phyloP scores from a whole-genome alignment of 129 eudicot genomes.

The Tagetes erecta region DNA sequence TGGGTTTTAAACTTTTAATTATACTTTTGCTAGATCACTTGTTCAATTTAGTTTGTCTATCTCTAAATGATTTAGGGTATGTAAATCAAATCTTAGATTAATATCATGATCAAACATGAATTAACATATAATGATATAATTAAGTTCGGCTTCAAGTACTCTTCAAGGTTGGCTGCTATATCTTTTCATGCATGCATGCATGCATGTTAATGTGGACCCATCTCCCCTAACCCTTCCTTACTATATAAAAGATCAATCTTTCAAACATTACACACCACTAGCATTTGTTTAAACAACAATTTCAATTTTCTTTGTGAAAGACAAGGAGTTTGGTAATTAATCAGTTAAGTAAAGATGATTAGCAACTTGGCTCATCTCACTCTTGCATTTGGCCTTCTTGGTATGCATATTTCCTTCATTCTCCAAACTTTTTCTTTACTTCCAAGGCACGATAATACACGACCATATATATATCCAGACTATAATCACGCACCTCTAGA shows the following conservation, averaged over 20 bases:
- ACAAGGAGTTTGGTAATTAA: not conserved
- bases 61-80: not conserved
- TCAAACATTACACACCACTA: not conserved
- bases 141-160: too few species aligned
- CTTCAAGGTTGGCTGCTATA: conserved; percentile 11
- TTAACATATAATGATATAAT: too few species aligned
- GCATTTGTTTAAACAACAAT: not conserved
- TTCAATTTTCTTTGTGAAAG: not conserved
- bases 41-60: not conserved
- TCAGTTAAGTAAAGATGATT: conserved; percentile 3
- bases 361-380: conserved; percentile 33
- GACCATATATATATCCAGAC: not conserved
- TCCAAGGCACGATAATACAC: not conserved
- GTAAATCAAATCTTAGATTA: not conserved
- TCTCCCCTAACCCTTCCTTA: conserved; percentile 12
- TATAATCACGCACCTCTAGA: not conserved
- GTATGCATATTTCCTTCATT: conserved; percentile 23
- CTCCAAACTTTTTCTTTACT: not conserved
- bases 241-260: conserved; percentile 23
- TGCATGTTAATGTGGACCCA: conserved; percentile 18
- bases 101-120: not conserved
- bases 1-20: too few species aligned
- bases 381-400: conserved; percentile 43
- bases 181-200: not conserved
- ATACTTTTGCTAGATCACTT: not conserved